Evolutionary conservation across 2,329 filamentous ascomycete genomes (phyloP), one percentile per base, ranked within the genome.

Genomic region (Claviceps monticola): DNA sequence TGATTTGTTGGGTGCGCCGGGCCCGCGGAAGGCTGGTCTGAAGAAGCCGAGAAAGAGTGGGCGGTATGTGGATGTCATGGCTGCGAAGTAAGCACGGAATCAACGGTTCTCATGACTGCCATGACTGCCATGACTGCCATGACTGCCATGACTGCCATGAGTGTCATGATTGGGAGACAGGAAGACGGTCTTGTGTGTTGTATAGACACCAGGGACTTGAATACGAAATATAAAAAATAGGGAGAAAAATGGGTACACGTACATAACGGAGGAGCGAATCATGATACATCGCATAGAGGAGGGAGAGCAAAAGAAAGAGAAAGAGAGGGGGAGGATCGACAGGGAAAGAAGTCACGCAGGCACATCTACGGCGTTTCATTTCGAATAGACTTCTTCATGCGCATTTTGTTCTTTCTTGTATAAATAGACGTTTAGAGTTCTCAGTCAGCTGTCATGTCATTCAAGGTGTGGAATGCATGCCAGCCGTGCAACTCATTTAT

Each of bases 31-130:
- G 60, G 71, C 74, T 5, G 75, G 75, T 0, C 70, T 62, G 57
- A 86, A 80, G 66, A 88, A 85, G 66, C 74, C 79, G 61, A 88
- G 88, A 73, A 95, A 89, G 74, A 82, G 84, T 21, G 84, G 88
- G 34, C 75, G 90, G 29, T 98, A 98, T 73, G 83, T 98, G 34
- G 93, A 98, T 75, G 88, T 98, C 54, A 96, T 97, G 89, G 86
- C 85, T 9, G 83, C 87, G 62, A 77, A 68, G 29, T 34, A 34
- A 34, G 29, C 29, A 34, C 9, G 29, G 29, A 11, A 34, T 34
- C 3, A 4, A 34, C 29, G 29, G 4, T 34, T 34, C 29, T 23
- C 42, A 44, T 44, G 42, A 26, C 23, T 39, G 16, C n/a, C 38
- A 16, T n/a, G 38, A 14, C 7, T 14, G 13, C 3, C 21, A 23